Conservation (phyloP, 2,329 filamentous ascomycete species). For the Exophiala sp. region DNA sequence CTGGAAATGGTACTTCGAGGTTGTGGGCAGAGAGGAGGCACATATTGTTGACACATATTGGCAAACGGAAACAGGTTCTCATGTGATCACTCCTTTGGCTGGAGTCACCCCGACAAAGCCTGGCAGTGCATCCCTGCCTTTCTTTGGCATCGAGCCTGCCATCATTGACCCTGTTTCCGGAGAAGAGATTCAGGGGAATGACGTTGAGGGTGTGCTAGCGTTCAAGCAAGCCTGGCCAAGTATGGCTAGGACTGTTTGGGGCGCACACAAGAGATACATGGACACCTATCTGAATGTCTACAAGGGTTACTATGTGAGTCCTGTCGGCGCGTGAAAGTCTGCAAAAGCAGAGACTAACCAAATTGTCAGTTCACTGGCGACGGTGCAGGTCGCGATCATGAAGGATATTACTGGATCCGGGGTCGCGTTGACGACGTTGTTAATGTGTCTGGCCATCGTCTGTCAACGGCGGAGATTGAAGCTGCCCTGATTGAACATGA, state of each 20-base stretch:
- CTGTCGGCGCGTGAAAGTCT: background rate
- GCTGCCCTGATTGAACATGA: conserved; percentile 90
- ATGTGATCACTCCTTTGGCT: conserved; percentile 89
- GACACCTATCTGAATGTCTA: conserved; percentile 98
- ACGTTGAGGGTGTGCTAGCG: conserved; percentile 91
- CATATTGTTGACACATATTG: conserved; percentile 98
- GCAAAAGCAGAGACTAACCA: conserved; percentile 11
- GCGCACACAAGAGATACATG: conserved; percentile 96
- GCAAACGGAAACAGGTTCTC: conserved; percentile 97
- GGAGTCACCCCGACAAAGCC: conserved; percentile 96
- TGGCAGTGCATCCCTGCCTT: conserved; percentile 88
- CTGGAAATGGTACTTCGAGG: conserved; percentile 99
- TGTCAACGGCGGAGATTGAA: conserved; percentile 97
- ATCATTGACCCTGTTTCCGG: conserved; percentile 96
- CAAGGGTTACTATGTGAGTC: conserved; percentile 89
- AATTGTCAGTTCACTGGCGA: conserved; percentile 53
- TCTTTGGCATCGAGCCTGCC: conserved; percentile 96
- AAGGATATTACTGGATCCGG: conserved; percentile 99
- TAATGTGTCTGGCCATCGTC: conserved; percentile 91
- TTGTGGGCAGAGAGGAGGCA: conserved; percentile 85
- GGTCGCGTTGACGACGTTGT: conserved; percentile 97
- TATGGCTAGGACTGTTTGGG: conserved; percentile 97
- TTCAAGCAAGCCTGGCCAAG: conserved; percentile 98
- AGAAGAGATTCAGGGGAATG: conserved; percentile 87
- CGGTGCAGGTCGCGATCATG: conserved; percentile 90